Evolutionary conservation across 1,139 yeast species (phyloP).

Genomic region (Arxiozyma slooffiae): DNA sequence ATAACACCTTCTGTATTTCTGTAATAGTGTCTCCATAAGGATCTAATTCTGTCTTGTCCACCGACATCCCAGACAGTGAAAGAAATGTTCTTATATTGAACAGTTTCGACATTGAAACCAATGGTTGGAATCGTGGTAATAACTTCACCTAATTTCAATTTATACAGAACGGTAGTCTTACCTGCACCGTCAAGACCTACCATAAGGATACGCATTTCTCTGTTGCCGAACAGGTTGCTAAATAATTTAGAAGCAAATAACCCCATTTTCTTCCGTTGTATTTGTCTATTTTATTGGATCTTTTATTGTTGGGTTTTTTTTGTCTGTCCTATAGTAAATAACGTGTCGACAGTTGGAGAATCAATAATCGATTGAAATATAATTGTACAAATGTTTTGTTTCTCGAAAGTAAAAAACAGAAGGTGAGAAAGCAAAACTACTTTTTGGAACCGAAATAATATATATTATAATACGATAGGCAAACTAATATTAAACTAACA

Average conservation of each 20-base stretch:
- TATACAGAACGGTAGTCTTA: slow-evolving; percentile 84
- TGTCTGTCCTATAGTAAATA: background rate
- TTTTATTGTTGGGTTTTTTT: background rate
- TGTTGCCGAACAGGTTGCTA: slow-evolving; percentile 75
- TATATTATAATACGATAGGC: no score
- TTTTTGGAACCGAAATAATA: background rate
- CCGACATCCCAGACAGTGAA: slow-evolving; percentile 97
- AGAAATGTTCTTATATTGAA: slow-evolving; percentile 87
- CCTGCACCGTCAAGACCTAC: slow-evolving; percentile 92
- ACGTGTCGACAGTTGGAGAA: no score
- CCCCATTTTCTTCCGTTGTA: slow-evolving; percentile 47
- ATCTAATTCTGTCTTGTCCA: slow-evolving; percentile 95
- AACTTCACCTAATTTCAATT: slow-evolving; percentile 83
- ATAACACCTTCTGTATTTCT: slow-evolving; percentile 92
- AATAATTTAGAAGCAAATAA: slow-evolving; percentile 80
- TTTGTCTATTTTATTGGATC: background rate
- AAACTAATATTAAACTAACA: no score
- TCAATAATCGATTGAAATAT: no score
- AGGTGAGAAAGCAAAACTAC: background rate
- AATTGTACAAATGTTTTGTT: no score
- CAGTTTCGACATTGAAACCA: slow-evolving; percentile 91
- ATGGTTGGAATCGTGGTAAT: slow-evolving; percentile 91
- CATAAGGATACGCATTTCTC: slow-evolving; percentile 88
- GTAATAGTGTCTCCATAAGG: slow-evolving; percentile 92
- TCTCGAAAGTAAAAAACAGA: no score